These are phyloP conservation scores for Fistulifera pelliculosa DNA, from an alignment of 108 stramenopile species.

Conservation along the genomic window DNA sequence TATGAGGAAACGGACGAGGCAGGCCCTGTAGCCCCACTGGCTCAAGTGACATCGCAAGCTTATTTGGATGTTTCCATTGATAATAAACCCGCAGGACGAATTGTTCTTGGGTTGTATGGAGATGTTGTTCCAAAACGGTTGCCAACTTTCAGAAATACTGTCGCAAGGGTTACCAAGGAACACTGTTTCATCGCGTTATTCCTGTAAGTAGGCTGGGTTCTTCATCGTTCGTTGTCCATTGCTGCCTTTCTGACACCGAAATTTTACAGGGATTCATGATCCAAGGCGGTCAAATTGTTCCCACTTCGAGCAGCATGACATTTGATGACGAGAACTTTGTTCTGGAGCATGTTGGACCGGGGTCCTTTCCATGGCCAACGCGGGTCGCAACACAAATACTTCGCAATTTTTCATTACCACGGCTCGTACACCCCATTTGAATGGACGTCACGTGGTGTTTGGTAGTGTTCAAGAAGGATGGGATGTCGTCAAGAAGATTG, in stretches of 20 bases:
- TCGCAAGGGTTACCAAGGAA: conserved; percentile 69
- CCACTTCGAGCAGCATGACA: conserved; percentile 33
- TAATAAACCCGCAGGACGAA: conserved; percentile 63
- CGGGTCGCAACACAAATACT: conserved; percentile 80
- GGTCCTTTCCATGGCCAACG: conserved; percentile 93
- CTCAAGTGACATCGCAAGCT: conserved; percentile 49
- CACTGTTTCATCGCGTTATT: conserved; percentile 88
- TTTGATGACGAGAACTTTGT: conserved; percentile 93
- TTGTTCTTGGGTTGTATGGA: conserved; percentile 88
- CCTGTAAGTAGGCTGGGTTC: conserved; percentile 35
- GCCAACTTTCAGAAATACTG: conserved; percentile 83
- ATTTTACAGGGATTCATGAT: neutral
- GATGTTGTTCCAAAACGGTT: conserved; percentile 78
- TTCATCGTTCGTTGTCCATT: too few species aligned
- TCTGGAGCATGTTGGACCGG: conserved; percentile 85
- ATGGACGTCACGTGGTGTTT: conserved; percentile 83
- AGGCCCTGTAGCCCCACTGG: conserved; percentile 21
- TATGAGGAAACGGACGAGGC: conserved; percentile 10
- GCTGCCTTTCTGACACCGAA: too few species aligned
- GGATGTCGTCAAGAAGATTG: conserved; percentile 72
- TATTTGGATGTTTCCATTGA: conserved; percentile 83
- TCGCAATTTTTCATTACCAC: conserved; percentile 86
- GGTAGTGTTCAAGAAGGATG: conserved; percentile 63
- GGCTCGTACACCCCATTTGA: conserved; percentile 83
- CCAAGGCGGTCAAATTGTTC: neutral